phyloP scores from a whole-genome alignment of 306 rosid genomes.

The Carpinus viminea region DNA sequence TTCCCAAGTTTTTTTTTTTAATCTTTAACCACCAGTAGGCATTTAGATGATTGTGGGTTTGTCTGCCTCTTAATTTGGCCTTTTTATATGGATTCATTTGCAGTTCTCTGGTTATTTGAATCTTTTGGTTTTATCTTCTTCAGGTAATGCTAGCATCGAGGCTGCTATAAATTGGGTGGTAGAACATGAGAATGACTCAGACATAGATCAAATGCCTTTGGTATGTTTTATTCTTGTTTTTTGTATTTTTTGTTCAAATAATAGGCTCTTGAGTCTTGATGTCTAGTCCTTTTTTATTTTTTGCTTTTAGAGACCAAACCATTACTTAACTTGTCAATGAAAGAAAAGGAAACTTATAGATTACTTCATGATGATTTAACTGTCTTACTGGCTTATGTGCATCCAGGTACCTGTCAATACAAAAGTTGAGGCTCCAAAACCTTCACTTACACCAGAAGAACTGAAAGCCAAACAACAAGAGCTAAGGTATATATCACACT shows the following conservation, averaged over 20 bases:
- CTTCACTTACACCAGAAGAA: constrained; percentile 89
- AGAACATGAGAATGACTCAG: constrained; percentile 79
- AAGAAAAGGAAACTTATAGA: background rate
- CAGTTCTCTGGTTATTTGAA: constrained; percentile 26
- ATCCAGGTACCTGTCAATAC: constrained; percentile 69
- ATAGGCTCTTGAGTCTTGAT: background rate
- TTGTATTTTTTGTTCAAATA: background rate
- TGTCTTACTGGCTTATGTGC: constrained; percentile 22
- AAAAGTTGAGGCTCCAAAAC: constrained; percentile 70
- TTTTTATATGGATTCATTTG: background rate
- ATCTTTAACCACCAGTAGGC: background rate
- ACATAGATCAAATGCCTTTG: constrained; percentile 88
- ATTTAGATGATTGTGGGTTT: background rate
- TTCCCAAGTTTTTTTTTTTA: background rate
- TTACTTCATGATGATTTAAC: constrained; percentile 2
- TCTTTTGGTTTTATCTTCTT: constrained; percentile 30
- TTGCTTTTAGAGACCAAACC: background rate
- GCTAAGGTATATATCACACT: constrained; percentile 58
- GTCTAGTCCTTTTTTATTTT: background rate
- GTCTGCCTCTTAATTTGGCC: constrained; percentile 1
- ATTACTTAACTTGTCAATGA: background rate
- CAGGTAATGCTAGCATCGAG: constrained; percentile 85
- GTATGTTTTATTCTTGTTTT: constrained; percentile 39
- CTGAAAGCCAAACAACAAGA: constrained; percentile 84
- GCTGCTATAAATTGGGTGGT: constrained; percentile 91